Base-by-base conservation (phyloP, 306 rosid species). In the Cyamopsis tetragonoloba region DNA sequence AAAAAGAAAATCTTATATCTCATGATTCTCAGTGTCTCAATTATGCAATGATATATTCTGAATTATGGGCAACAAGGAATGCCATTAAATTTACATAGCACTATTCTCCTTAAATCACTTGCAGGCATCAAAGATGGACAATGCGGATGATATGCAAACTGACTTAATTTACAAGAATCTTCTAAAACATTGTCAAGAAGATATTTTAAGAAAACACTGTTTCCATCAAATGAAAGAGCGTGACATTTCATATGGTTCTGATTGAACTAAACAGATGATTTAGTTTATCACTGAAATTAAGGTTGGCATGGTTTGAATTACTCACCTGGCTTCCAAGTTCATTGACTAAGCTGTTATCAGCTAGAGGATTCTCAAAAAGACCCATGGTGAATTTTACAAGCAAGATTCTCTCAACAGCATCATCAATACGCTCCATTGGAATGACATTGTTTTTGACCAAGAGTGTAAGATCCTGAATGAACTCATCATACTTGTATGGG, bases 321-420 rank as follows among this genome's bases (percentile, higher is more conserved):
- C 69, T 62, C 26, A 86, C 99, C 91, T 88, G 96, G 83, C 96
- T 93, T 66, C 99, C 99, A 54, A 93, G 96, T 79, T 90, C 90
- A 73, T 86, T 83, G 78, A 85, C 92, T 65, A 88, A 87, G 82
- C 96, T 88, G 70, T 35, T 59, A 90, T 93, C 99, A 34, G 92
- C 87, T 58, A 93, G 56, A 26, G 97, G 99, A 74, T 74, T 88
- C 79, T 93, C 97, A 62, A 93, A 93, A 63, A 93, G 88, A 50
- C 96, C 97, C 92, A 90, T 86, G 64, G 78, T 88, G 85, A 90
- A 90, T 84, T 93, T 93, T 37, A 90, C 97, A 26, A 84, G 74
- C 82, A 93, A 82, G 79, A 93, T 89, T 85, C 99, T 86, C 50
- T 50, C 66, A 10, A 83, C 98, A 27, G 97, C 98, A 83, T 93